Percentiles rank a stretch among this genome's conserved stretches.
Evolutionary conservation across 2,329 filamentous ascomycete genomes (phyloP).

Genomic region (Septoria linicola): DNA sequence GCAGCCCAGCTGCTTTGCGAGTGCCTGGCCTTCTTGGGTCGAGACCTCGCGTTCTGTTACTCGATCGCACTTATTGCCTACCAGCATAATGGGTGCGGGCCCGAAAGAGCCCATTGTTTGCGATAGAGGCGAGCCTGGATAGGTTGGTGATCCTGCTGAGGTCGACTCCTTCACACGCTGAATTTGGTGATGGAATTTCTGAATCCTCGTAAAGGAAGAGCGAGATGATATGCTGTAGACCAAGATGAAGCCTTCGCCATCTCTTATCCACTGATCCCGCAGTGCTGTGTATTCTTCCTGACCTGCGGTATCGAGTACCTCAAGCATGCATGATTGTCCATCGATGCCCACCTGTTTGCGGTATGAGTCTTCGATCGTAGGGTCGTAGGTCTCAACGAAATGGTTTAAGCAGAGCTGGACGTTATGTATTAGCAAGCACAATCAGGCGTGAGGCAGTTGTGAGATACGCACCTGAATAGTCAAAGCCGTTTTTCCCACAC

Average conservation of each 20-base stretch:
- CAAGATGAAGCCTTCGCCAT: slow-evolving; percentile 94
- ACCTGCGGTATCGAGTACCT: slow-evolving; percentile 93
- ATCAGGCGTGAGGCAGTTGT: not conserved
- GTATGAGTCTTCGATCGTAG: slow-evolving; percentile 68
- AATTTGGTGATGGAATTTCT: slow-evolving; percentile 94
- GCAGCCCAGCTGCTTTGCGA: slow-evolving; percentile 88
- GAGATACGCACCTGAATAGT: slow-evolving; percentile 69
- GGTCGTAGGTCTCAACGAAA: slow-evolving; percentile 88
- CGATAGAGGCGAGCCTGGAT: slow-evolving; percentile 70
- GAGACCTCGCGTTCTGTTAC: slow-evolving; percentile 95
- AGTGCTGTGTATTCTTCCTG: slow-evolving; percentile 98
- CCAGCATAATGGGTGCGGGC: slow-evolving; percentile 92
- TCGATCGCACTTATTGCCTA: slow-evolving; percentile 97
- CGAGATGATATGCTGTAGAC: slow-evolving; percentile 98
- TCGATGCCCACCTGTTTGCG: slow-evolving; percentile 80
- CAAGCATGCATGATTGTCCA: slow-evolving; percentile 91
- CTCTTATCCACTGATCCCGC: slow-evolving; percentile 96
- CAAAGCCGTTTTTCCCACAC: slow-evolving; percentile 98
- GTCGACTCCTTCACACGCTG: slow-evolving; percentile 94
- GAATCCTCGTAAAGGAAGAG: slow-evolving; percentile 91
- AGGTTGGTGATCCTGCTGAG: slow-evolving; percentile 68
- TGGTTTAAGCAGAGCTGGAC: slow-evolving; percentile 87
- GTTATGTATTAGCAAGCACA: slow-evolving; percentile 15
- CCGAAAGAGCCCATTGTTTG: slow-evolving; percentile 57
- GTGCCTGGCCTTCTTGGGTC: slow-evolving; percentile 88